phyloP scores from a whole-genome alignment of 331 rosid genomes.

The Prunus yedoensis region DNA sequence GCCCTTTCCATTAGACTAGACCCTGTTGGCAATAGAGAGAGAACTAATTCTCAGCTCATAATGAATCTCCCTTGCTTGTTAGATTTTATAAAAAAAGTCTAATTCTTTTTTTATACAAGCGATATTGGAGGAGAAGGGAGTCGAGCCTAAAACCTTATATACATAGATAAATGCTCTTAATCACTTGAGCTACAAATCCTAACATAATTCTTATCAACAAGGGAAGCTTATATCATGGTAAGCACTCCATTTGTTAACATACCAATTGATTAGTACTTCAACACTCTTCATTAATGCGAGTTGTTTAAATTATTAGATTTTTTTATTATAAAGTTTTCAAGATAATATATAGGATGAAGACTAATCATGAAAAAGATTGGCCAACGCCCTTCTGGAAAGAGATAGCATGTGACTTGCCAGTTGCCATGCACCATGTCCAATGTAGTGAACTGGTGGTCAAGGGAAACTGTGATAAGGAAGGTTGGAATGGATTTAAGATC shows the following conservation, averaged over 20 bases:
- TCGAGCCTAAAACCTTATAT: too few relatives aligned
- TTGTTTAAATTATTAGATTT: background rate
- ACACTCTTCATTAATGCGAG: background rate
- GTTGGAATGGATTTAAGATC: background rate
- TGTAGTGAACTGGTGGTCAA: too few relatives aligned
- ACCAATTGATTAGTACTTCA: background rate
- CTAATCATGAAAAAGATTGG: background rate
- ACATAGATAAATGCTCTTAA: too few relatives aligned
- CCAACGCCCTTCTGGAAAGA: background rate
- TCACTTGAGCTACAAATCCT: fast-evolving
- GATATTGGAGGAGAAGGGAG: fast-evolving
- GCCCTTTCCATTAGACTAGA: too few relatives aligned
- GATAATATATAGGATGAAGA: background rate
- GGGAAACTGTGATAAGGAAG: background rate
- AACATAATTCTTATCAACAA: too few relatives aligned
- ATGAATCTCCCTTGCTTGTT: too few relatives aligned
- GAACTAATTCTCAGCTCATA: too few relatives aligned
- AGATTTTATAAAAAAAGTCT: too few relatives aligned
- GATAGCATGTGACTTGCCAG: constrained; percentile 1
- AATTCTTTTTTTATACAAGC: too few relatives aligned
- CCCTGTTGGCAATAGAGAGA: too few relatives aligned
- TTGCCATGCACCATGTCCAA: background rate
- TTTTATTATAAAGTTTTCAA: background rate
- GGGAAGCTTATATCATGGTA: too few relatives aligned
- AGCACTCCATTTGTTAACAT: too few relatives aligned